Evolutionary conservation across 768 basidiomycete species (phyloP), one percentile per base, ranked within the genome.

Genomic region (Kondoa malvinella): DNA sequence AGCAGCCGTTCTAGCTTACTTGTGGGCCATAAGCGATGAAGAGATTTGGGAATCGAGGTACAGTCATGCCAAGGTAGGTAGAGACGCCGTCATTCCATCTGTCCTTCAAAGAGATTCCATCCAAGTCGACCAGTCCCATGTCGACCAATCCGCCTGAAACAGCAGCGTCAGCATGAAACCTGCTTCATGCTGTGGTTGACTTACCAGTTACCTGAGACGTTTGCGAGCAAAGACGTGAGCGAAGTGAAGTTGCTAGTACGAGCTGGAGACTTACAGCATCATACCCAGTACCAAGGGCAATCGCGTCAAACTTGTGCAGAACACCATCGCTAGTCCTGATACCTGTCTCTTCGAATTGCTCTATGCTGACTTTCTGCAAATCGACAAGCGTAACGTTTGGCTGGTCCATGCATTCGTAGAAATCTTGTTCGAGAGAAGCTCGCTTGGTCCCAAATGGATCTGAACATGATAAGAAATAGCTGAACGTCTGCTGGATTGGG

Each of bases 381-480:
- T 68, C 50, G 67, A 68, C 56, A 26, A 68, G 60, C 33, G 16
- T 30, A 26, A 68, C 67, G 0, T 66, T 66, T 21, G 60, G 34
- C 21, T 50, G 29, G 2, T 68, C 64, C 29, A 64, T 66, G 21
- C 34, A n/a, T 3, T 34, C 64, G 27, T 66, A 63, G 50, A 56
- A 68, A 50, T 63, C 62, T 21, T 68, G 64, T 21, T 68, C 64
- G 29, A 67, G 40, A 3, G 65, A 26, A 29, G 34, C 63, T 27
- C 67, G 67, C 56, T 68, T 68, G 67, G 29, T 32, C 29, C 67
- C 64, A 15, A 21, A 50, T 12, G 67, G 26, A 26, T 68, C n/a
- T n/a, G n/a, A n/a, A n/a, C n/a, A n/a, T n/a, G n/a, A n/a, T n/a
- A n/a, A n/a, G n/a, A n/a, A n/a, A n/a, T n/a, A n/a, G n/a, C n/a